Base-by-base conservation (phyloP, 2,329 filamentous ascomycete species). In the Alternaria gansuensis region DNA sequence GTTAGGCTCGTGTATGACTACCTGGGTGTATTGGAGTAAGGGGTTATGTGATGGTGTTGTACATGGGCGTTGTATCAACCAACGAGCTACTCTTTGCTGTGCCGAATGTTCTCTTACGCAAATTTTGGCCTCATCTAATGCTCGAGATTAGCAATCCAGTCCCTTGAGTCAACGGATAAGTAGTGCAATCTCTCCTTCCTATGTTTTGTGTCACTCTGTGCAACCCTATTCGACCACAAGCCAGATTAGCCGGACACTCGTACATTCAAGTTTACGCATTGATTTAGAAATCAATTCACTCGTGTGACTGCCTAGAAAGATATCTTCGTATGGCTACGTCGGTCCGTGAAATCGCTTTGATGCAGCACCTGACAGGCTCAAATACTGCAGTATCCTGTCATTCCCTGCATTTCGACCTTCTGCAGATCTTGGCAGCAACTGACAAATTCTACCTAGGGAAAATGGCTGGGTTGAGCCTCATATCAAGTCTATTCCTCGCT, bases 1-100 rank as follows among this genome's bases (percentile, higher is more conserved):
- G 63, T 73, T 21, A 66, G 65, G 46, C 51, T 79, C 54, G 70
- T 74, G n/a, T 78, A 78, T 57, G 75, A 76, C 44, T 78, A 70
- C 62, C 39, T 56, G 33, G 74, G 71, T 17, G 61, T 70, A 51
- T 44, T 71, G 57, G 54, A 67, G 37, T 59, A 60, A 24, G 26
- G 21, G 21, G 10, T 23, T 6, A 11, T 33, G 31, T 5, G n/a
- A 45, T 21, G 28, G 8, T 10, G 37, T 26, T 31, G 36, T 41
- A 23, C 36, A 21, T 24, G 24, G 2, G 14, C 17, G 13, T 24
- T 41, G 17, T n/a, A 1, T 1, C 1, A 2, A 17, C 6, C 24
- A 40, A 21, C 7, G 17, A 45, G 4, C 8, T 37, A 13, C 39
- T 21, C 17, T 34, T 36, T 24, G 10, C 13, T 2, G 7, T 36